Evolutionary conservation across 768 basidiomycete genomes (phyloP).

Genomic region (Naganishia antarctica): DNA sequence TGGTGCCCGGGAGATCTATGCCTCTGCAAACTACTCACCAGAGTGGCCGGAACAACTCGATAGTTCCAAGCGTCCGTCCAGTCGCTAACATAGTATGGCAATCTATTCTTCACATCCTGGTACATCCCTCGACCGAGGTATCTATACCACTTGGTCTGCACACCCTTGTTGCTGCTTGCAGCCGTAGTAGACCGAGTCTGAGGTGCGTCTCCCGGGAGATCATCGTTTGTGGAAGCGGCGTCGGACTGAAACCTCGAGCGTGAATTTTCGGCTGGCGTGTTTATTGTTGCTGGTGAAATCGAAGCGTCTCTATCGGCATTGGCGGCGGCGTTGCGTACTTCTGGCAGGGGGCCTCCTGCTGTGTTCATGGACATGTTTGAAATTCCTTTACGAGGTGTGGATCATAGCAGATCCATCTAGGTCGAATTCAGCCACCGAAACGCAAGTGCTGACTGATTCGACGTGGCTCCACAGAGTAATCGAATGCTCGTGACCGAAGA

Average conservation of each 20-base stretch:
- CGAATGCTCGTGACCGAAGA: too few relatives aligned
- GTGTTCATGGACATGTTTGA: constrained; percentile 2
- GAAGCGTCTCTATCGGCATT: neutral
- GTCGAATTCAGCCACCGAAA: too few relatives aligned
- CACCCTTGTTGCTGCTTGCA: neutral
- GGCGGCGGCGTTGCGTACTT: neutral
- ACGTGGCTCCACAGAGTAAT: too few relatives aligned
- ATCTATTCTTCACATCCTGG: constrained; percentile 64
- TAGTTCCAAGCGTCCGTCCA: constrained; percentile 93
- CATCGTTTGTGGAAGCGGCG: neutral
- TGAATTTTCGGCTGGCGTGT: neutral
- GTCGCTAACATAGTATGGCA: constrained; percentile 76
- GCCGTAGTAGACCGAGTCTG: neutral
- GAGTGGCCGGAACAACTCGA: constrained; percentile 77
- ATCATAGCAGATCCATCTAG: too few relatives aligned
- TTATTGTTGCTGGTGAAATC: neutral
- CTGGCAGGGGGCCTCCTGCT: neutral
- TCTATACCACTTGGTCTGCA: constrained; percentile 15
- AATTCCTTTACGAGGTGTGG: too few relatives aligned
- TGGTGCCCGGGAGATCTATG: neutral
- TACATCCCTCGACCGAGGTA: constrained; percentile 57
- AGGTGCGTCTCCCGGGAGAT: neutral
- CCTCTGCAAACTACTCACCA: constrained; percentile 65
- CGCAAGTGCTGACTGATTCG: too few relatives aligned
- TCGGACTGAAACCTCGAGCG: neutral